A percentile compares a stretch with the other conserved stretches of the same genome.
Conservation (phyloP, 345 rosid species). For the Euphorbia peplus region DNA sequence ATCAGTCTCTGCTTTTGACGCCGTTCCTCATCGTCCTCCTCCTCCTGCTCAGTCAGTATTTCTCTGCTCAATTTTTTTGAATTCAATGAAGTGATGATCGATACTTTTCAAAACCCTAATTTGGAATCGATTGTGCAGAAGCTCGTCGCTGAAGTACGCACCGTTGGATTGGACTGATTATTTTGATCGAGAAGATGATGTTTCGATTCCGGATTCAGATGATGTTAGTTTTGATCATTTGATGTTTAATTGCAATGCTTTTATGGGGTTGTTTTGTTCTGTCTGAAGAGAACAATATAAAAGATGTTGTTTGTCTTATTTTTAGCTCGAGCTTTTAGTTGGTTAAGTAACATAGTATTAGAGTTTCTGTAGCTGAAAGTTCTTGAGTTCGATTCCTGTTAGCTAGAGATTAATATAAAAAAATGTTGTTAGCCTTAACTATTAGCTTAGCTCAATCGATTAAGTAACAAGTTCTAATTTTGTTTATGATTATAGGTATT, state of each 20-base stretch:
- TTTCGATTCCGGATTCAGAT: conserved; percentile 54
- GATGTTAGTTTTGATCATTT: conserved; percentile 47
- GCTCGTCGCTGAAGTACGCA: conserved; percentile 48
- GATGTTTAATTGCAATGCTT: conserved; percentile 3
- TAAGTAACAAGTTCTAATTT: no score
- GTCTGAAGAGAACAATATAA: no score
- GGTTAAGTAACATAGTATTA: no score
- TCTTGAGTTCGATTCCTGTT: no score
- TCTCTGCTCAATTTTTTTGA: background rate
- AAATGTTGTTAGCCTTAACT: no score
- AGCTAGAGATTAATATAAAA: no score
- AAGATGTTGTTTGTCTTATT: no score
- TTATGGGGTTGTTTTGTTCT: conserved; percentile 12
- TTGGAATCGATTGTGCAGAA: conserved; percentile 29
- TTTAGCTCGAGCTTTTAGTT: no score
- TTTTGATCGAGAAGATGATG: conserved; percentile 77
- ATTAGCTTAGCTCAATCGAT: no score
- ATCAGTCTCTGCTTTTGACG: conserved; percentile 47
- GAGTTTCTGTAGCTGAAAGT: no score
- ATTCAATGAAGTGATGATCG: background rate
- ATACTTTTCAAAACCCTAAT: background rate
- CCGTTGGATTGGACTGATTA: conserved; percentile 67
- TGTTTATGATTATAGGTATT: conserved; percentile 55
- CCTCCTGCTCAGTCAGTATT: conserved; percentile 57
- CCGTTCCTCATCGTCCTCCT: conserved; percentile 60